These are phyloP conservation scores for Daldinia sp. DNA, from an alignment of 2,329 filamentous ascomycete species.

Conservation along the genomic window DNA sequence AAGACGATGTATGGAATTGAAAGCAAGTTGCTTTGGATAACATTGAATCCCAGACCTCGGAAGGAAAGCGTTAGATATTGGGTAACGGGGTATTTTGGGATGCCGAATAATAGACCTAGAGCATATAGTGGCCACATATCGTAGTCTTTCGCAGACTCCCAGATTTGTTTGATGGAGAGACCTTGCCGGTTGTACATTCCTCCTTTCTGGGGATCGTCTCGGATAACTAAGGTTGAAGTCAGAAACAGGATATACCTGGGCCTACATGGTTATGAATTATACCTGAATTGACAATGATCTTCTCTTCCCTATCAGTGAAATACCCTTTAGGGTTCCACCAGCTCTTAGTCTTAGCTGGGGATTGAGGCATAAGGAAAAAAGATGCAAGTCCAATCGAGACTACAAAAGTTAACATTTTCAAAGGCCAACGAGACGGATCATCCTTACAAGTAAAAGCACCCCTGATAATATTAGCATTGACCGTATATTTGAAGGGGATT, in stretches of 20 bases:
- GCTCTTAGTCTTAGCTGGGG: conserved; percentile 68
- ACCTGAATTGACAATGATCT: conserved; percentile 69
- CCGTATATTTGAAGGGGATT: neutral
- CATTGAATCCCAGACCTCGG: conserved; percentile 43
- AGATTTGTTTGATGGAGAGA: conserved; percentile 54
- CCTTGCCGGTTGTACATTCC: conserved; percentile 61
- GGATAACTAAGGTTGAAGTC: conserved; percentile 51
- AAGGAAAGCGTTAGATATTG: conserved; percentile 43
- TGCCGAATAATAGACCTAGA: conserved; percentile 50
- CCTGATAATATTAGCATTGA: conserved; percentile 36
- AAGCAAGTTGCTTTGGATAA: conserved; percentile 63
- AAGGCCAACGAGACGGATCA: conserved; percentile 33
- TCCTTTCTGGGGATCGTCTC: conserved; percentile 61
- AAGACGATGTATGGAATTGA: conserved; percentile 58
- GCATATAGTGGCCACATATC: conserved; percentile 58
- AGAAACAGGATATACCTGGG: neutral
- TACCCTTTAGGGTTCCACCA: conserved; percentile 65
- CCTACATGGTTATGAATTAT: neutral
- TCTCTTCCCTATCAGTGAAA: conserved; percentile 70
- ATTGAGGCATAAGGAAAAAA: conserved; percentile 66
- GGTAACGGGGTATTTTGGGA: conserved; percentile 55
- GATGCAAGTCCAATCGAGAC: conserved; percentile 61
- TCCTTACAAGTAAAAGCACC: conserved; percentile 47
- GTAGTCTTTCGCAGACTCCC: conserved; percentile 58
- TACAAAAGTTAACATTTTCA: conserved; percentile 51